Evolutionary conservation across 371 early-diverging fungal species (phyloP).

Genomic region (Mucor piriformis): DNA sequence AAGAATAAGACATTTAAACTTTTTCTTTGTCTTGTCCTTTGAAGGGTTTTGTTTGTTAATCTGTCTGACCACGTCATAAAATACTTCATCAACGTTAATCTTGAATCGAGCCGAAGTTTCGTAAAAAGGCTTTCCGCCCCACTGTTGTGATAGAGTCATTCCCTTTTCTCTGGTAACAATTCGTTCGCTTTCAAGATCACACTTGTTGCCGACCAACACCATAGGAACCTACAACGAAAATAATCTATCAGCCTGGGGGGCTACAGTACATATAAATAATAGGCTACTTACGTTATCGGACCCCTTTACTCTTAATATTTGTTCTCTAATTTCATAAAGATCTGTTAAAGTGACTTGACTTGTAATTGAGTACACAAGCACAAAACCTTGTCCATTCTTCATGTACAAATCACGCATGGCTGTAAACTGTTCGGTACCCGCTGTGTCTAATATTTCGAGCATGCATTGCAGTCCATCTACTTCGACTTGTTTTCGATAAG

Average conservation of each 20-base stretch:
- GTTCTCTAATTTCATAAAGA: constrained; percentile 74
- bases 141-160: constrained; percentile 60
- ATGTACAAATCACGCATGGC: constrained; percentile 92
- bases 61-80: constrained; percentile 64
- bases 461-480: constrained; percentile 85
- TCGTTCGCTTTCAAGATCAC: constrained; percentile 82
- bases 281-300: constrained; percentile 65
- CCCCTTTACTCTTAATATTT: constrained; percentile 84
- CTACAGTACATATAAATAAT: background rate
- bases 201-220: constrained; percentile 88
- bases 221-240: constrained; percentile 71
- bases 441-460: constrained; percentile 90
- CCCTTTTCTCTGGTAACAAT: constrained; percentile 74
- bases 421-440: constrained; percentile 87
- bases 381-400: constrained; percentile 90
- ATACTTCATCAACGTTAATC: constrained; percentile 83
- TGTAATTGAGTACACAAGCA: constrained; percentile 85
- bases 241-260: too few relatives aligned
- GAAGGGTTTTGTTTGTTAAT: constrained; percentile 56
- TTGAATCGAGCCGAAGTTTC: constrained; percentile 86
- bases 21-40: constrained; percentile 44
- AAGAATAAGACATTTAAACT: constrained; percentile 45
- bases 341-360: constrained; percentile 83
- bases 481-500: constrained; percentile 87
- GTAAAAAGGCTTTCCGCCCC: constrained; percentile 78